Conservation (phyloP, 495 filamentous ascomycete genomes). For the Tuber indicum region DNA sequence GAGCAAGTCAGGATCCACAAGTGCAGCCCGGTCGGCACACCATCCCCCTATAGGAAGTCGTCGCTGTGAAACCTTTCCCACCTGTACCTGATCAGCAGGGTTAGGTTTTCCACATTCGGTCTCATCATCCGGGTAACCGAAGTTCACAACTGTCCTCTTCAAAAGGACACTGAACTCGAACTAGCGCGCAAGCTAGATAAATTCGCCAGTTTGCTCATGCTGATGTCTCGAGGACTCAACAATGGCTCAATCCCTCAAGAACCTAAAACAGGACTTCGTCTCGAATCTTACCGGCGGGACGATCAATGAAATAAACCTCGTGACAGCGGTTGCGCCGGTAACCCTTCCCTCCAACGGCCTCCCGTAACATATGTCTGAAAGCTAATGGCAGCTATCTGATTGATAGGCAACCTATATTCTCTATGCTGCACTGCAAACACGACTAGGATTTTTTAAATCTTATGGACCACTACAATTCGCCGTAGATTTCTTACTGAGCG, state of each 20-base stretch:
- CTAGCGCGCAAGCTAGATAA: not conserved
- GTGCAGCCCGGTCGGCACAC: no score
- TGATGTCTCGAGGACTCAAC: conserved; percentile 3
- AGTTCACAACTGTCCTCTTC: not conserved
- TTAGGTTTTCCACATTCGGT: not conserved
- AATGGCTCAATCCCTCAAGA: conserved; percentile 51
- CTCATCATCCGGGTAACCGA: not conserved
- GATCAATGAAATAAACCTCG: conserved; percentile 76
- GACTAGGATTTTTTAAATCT: conserved; percentile 74
- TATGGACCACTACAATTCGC: conserved; percentile 61
- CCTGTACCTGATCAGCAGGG: not conserved
- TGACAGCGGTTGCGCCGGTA: conserved; percentile 80
- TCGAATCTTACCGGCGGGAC: conserved; percentile 82
- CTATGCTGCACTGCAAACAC: conserved; percentile 83
- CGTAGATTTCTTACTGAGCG: conserved; percentile 81
- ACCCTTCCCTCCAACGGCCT: conserved; percentile 34
- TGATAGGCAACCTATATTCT: conserved; percentile 69
- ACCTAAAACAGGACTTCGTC: conserved; percentile 88
- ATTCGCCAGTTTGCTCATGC: not conserved
- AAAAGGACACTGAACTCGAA: not conserved
- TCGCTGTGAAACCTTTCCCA: not conserved
- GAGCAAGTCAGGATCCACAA: no score
- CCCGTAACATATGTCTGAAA: not conserved
- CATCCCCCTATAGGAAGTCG: no score
- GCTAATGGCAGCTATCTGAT: conserved; percentile 12